Conservation (phyloP, 805 yeast genomes). For the Candida rishiriensis region DNA sequence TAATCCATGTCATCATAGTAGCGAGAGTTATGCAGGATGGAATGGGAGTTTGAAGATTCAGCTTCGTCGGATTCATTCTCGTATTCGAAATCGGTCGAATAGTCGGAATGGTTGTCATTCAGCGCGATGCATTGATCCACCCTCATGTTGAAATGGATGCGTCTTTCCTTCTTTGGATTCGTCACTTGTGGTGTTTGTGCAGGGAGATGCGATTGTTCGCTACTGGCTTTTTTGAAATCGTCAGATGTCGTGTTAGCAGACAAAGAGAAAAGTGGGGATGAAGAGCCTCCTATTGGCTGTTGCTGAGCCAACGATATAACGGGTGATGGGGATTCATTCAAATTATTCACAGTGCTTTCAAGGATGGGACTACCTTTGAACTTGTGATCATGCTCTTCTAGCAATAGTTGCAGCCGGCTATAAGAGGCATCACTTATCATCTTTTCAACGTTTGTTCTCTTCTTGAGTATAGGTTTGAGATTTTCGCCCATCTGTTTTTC, state of each 20-base stretch:
- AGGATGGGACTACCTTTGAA: slow-evolving; percentile 31
- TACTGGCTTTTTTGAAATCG: slow-evolving; percentile 4
- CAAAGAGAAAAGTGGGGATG: slow-evolving; percentile 14
- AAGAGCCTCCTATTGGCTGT: slow-evolving; percentile 9
- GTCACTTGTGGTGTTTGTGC: slow-evolving; percentile 3
- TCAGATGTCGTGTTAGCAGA: slow-evolving; percentile 17
- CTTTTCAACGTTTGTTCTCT: slow-evolving; percentile 77
- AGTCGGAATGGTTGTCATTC: slow-evolving; percentile 31
- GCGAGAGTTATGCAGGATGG: not conserved
- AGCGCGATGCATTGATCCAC: slow-evolving; percentile 93
- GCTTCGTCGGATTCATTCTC: slow-evolving; percentile 24
- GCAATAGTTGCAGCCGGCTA: slow-evolving; percentile 26
- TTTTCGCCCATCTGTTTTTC: slow-evolving; percentile 21
- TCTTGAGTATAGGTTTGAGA: slow-evolving; percentile 83
- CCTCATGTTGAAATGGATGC: slow-evolving; percentile 87
- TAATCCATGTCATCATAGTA: slow-evolving; percentile 23
- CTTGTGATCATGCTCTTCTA: slow-evolving; percentile 28
- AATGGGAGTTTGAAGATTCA: slow-evolving; percentile 15
- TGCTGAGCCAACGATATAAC: slow-evolving; percentile 9
- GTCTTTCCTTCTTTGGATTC: slow-evolving; percentile 44
- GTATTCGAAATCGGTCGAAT: slow-evolving; percentile 18
- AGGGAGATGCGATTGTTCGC: not conserved
- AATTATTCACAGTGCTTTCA: slow-evolving; percentile 22
- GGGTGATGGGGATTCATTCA: slow-evolving; percentile 17
- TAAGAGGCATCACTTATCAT: slow-evolving; percentile 58